These are phyloP conservation scores for Alternaria incomplexa DNA, from an alignment of 2,329 filamentous ascomycete genomes.

Conservation along the genomic window DNA sequence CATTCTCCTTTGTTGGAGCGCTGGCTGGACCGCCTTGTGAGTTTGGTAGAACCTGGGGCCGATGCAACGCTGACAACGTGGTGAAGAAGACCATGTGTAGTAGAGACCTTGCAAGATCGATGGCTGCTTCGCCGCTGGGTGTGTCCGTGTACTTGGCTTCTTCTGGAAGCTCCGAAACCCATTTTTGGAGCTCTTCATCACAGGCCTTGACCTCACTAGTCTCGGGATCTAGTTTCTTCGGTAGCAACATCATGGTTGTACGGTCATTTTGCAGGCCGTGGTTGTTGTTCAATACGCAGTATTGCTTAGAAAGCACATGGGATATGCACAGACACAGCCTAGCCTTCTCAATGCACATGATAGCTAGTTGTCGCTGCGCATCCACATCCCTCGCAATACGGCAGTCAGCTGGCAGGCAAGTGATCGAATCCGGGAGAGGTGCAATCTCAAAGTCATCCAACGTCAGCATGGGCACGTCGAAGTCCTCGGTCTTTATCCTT, in stretches of 20 bases:
- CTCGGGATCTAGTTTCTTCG: constrained; percentile 85
- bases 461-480: constrained; percentile 88
- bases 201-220: constrained; percentile 79
- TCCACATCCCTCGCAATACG: constrained; percentile 71
- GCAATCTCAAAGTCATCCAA: constrained; percentile 84
- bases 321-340: constrained; percentile 89
- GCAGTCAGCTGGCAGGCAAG: constrained; percentile 73
- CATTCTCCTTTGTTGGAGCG: constrained; percentile 47
- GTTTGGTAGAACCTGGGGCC: constrained; percentile 86
- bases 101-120: constrained; percentile 78
- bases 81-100: constrained; percentile 95
- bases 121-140: constrained; percentile 61
- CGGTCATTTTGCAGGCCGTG: constrained; percentile 73
- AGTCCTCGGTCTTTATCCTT: constrained; percentile 90
- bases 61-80: constrained; percentile 86
- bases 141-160: constrained; percentile 73
- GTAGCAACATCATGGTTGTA: constrained; percentile 85
- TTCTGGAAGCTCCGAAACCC: constrained; percentile 74
- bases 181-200: constrained; percentile 78
- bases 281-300: constrained; percentile 86
- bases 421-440: constrained; percentile 69
- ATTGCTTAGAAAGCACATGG: constrained; percentile 87
- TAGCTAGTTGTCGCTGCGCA: constrained; percentile 79
- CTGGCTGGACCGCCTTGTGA: constrained; percentile 61
- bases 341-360: constrained; percentile 90